Evolutionary conservation across 495 filamentous ascomycete genomes (phyloP), one percentile per base, ranked within the genome.

Genomic region (Venustampulla echinocandica): DNA sequence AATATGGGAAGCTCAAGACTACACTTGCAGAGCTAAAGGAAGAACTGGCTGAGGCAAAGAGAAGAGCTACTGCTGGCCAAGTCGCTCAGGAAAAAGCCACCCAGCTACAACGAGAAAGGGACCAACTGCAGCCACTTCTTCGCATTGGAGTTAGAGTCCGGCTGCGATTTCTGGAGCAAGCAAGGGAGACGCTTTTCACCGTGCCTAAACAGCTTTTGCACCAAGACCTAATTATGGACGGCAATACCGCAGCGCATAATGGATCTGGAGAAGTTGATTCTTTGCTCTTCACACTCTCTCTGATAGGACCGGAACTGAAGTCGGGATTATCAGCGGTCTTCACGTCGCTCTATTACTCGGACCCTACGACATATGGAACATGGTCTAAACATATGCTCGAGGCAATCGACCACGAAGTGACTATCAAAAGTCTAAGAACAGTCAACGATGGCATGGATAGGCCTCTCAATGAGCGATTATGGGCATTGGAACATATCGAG

Each of bases 181-280:
- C 43, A 20, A 14, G 30, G 20, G 36, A 36, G 5, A 23, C 7
- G 0, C 19, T 37, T 20, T 32, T 34, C 9, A 15, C 34, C 21
- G 22, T 15, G 9, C 10, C 11, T 18, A 10, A 19, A 28, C 13
- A 17, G 1, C 1, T 28, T 17, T 11, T 28, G 10, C 21, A 44
- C 20, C 2, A 27, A 10, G 10, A 4, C 1, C 19, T 15, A 7
- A 21, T 42, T 20, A 14, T 19, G 17, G 20, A 10, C 7, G 49
- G 49, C 2, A 52, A 52, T 42, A 5, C 18, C 2, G 49, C 49
- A 6, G 49, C 49, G 3, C 49, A 52, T 27, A 10, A 19, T 7
- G 49, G 49, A 19, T 30, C 21, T 24, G 38, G 30, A 13, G n/a
- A 37, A 10, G 27, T 37, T 0, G 43, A 47, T 42, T 25, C 44